Evolutionary conservation across 257 asterid species (phyloP), one percentile per base, ranked within the genome.

Genomic region (Orobanche coerulescens): DNA sequence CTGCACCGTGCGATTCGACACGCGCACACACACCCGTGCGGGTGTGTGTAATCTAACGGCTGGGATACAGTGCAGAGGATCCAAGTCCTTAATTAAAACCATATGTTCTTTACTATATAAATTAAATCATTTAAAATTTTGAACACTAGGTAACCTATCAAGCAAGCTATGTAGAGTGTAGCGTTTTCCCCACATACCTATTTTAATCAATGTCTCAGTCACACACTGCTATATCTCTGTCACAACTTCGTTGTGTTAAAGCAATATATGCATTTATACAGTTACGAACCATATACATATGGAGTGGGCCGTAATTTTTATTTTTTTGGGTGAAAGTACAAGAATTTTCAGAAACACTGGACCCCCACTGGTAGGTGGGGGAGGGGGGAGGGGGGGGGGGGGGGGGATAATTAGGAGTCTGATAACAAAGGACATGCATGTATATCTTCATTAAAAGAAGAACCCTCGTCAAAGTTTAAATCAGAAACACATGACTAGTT

Each of bases 251-350:
- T 18, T 52, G 50, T 61, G 31, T 62, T 22, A 51, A 60, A 64
- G 40, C 31, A 49, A 33, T 11, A 24, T 26, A 26, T 18, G 42
- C 39, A 19, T 15, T 73, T 19, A 58, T 13, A 28, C 23, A 52
- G 53, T n/a, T 12, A 43, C 25, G 54, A 42, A 55, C 37, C 15
- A 64, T 57, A 48, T 57, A 47, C 58, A 53, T 30, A 36, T 16
- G 39, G 7, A 24, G 53, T 2, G 14, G 20, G 19, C 24, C 52
- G 61, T 12, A 16, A 59, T 47, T 63, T 42, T 53, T n/a, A n/a
- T n/a, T n/a, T n/a, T n/a, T n/a, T n/a, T n/a, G n/a, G n/a, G 22
- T 54, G 44, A 39, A 67, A 75, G 80, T 75, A 71, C 63, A 67
- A 62, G 66, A 33, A 62, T 62, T 48, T 70, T 69, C 60, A n/a